phyloP scores from a whole-genome alignment of 2,329 filamentous ascomycete genomes.

The Cordyceps militaris region DNA sequence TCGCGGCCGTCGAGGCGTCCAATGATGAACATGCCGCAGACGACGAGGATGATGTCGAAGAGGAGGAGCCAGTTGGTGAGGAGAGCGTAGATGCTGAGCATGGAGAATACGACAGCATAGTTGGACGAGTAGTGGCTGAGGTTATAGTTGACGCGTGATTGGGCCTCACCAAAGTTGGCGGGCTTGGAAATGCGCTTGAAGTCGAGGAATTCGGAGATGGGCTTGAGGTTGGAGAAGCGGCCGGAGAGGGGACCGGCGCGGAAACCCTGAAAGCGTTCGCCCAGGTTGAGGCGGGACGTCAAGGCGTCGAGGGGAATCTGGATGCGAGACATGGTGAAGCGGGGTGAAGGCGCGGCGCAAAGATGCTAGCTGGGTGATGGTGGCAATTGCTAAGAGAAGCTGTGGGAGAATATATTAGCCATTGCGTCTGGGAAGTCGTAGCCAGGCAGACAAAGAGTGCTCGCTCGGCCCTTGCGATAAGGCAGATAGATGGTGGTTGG shows the following conservation, averaged over 20 bases:
- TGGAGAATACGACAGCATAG: conserved; percentile 87
- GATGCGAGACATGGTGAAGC: conserved; percentile 65
- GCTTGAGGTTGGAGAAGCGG: conserved; percentile 87
- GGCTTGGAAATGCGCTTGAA: conserved; percentile 94
- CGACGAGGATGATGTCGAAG: conserved; percentile 86
- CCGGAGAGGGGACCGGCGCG: conserved; percentile 70
- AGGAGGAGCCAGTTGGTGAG: conserved; percentile 80
- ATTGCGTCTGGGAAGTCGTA: background rate
- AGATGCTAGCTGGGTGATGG: conserved; percentile 1
- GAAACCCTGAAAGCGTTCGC: conserved; percentile 76
- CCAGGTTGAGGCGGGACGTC: conserved; percentile 82
- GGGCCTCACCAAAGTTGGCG: conserved; percentile 79
- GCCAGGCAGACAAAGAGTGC: background rate
- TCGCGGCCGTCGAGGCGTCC: conserved; percentile 84
- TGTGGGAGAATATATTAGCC: background rate
- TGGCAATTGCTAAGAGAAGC: background rate
- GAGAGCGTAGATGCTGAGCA: conserved; percentile 93
- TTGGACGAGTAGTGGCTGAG: conserved; percentile 96
- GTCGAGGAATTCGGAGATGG: conserved; percentile 89
- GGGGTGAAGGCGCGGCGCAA: conserved; percentile 3
- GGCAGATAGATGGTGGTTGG: background rate
- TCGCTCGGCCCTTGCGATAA: background rate
- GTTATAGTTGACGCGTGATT: conserved; percentile 95
- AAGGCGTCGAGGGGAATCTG: conserved; percentile 88
- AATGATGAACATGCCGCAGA: conserved; percentile 83